Base-by-base conservation (phyloP, 306 rosid species). In the Quercus cerris region DNA sequence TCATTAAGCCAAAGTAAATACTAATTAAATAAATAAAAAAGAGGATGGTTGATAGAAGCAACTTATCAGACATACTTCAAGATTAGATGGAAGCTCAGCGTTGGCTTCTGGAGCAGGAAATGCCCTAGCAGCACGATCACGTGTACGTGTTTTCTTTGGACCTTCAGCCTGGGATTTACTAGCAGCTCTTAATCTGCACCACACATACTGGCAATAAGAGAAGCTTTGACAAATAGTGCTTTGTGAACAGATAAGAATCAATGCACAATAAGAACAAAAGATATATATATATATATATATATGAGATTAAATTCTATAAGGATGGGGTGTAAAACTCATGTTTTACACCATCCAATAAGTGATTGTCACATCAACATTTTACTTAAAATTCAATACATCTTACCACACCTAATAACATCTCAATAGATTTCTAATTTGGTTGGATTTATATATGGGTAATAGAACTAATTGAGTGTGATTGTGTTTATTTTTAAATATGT, bases 51-150 rank as follows among this genome's bases (percentile, higher is more conserved):
- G 46, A 68, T 74, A 80, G 69, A 71, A 68, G 81, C 38, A 58
- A 62, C 27, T 72, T 52, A 62, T 63, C 63, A 19, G 23, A 90
- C 97, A 57, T 90, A 94, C 98, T 76, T 94, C 97, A 30, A 94
- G 86, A 83, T 92, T 94, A 75, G 89, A 85, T 85, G 92, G 97
- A 80, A 92, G 94, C 81, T 94, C 98, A 0, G 98, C 97, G 46
- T 94, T 94, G 91, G 98, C 98, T 87, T 90, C 98, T 59, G 94
- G 97, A 76, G 96, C 92, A 70, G 92, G 87, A 81, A 89, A 73
- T 71, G 86, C 85, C 87, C 93, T 90, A 78, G 72, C 83, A 56
- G 86, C 87, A 63, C 86, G 90, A 74, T 90, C 90, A 30, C 91
- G 97, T 13, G 83, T 54, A 6, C 93, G 97, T 54, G 83, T 71